Evolutionary conservation across 1,284 basidiomycete species (phyloP).

Genomic region (Ustilago hordei): DNA sequence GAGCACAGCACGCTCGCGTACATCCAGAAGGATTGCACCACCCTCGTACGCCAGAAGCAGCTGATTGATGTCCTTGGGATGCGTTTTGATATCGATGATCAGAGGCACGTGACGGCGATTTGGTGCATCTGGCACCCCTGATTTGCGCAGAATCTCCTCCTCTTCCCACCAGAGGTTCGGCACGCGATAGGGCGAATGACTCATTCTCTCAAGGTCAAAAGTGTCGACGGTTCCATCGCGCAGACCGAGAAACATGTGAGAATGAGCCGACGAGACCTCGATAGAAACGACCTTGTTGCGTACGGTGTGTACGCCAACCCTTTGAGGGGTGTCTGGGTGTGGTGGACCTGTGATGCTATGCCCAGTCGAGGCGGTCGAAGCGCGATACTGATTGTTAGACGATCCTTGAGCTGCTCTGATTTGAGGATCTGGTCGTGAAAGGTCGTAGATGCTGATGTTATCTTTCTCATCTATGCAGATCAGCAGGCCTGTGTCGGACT

Average conservation of each 20-base stretch:
- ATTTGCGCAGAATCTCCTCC: slow-evolving; percentile 75
- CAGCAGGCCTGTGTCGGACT: slow-evolving; percentile 74
- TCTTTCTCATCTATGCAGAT: slow-evolving; percentile 78
- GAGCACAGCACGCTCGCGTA: slow-evolving; percentile 57
- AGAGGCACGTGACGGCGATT: slow-evolving; percentile 70
- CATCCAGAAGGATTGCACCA: slow-evolving; percentile 68
- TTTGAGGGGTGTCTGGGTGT: slow-evolving; percentile 57
- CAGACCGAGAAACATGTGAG: slow-evolving; percentile 76
- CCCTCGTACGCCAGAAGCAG: slow-evolving; percentile 86
- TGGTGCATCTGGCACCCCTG: slow-evolving; percentile 74
- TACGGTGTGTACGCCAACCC: slow-evolving; percentile 54
- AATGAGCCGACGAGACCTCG: slow-evolving; percentile 79
- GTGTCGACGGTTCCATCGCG: slow-evolving; percentile 71
- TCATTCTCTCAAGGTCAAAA: slow-evolving; percentile 70
- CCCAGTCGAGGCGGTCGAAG: slow-evolving; percentile 38
- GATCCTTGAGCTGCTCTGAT: slow-evolving; percentile 46
- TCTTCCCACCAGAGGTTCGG: slow-evolving; percentile 78
- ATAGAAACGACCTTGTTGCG: slow-evolving; percentile 73
- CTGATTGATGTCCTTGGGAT: slow-evolving; percentile 84
- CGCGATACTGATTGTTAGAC: slow-evolving; percentile 42
- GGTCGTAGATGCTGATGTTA: slow-evolving; percentile 78
- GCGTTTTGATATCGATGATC: slow-evolving; percentile 71
- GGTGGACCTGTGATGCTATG: slow-evolving; percentile 49
- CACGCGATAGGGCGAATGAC: slow-evolving; percentile 65
- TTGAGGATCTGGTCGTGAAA: slow-evolving; percentile 73